Evolutionary conservation across 2,329 filamentous ascomycete genomes (phyloP).

Genomic region (Herpotrichia juniperi): DNA sequence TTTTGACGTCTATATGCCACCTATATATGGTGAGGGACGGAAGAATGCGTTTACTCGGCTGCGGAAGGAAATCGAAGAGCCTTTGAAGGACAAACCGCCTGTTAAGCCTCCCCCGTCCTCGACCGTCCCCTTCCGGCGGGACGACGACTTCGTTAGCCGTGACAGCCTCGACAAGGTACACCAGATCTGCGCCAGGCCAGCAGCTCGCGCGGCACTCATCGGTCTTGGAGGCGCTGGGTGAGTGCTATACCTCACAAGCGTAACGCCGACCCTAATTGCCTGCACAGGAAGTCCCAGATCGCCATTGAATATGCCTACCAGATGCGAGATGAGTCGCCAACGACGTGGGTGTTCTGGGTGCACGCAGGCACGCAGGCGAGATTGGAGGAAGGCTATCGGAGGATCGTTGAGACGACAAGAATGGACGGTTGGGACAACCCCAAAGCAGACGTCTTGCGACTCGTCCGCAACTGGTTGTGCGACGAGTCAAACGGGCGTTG

Average conservation of each 20-base stretch:
- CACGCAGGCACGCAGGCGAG: slow-evolving; percentile 11
- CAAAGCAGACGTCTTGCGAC: slow-evolving; percentile 14
- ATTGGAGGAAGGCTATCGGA: slow-evolving; percentile 16
- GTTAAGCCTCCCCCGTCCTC: no score
- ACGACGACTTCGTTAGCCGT: background rate
- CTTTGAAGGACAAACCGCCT: no score
- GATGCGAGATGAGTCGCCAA: slow-evolving; percentile 4
- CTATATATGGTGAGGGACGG: no score
- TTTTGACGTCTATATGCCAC: no score
- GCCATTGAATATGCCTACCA: slow-evolving; percentile 19
- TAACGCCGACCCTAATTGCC: background rate
- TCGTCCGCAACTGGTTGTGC: slow-evolving; percentile 17
- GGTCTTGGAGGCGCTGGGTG: slow-evolving; percentile 24
- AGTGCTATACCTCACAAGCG: background rate
- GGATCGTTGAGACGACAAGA: slow-evolving; percentile 11
- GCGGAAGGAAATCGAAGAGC: no score
- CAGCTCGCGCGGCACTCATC: slow-evolving; percentile 13
- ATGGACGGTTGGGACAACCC: slow-evolving; percentile 14
- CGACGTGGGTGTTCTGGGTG: slow-evolving; percentile 15
- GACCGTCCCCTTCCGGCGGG: background rate
- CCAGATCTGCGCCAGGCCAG: background rate
- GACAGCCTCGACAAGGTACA: no score
- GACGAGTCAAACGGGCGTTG: slow-evolving; percentile 17
- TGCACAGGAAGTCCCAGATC: slow-evolving; percentile 18
- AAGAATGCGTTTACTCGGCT: no score